Evolutionary conservation across 176 grass and related monocot genomes (phyloP).

Genomic region (Cenchrus fungigraminus): DNA sequence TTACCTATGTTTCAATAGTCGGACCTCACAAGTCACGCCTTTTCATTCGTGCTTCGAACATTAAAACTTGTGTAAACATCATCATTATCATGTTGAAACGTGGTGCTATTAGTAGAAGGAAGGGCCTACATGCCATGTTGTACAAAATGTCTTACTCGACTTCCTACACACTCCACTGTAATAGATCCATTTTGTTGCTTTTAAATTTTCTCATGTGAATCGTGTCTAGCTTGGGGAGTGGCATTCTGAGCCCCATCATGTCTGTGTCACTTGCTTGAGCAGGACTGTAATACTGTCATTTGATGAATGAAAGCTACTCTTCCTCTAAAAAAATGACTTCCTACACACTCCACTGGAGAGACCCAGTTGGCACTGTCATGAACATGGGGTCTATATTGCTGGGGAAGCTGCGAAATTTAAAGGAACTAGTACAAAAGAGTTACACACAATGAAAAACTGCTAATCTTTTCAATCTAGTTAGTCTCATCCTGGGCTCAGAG

Average conservation of each 20-base stretch:
- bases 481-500: not conserved
- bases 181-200: no score
- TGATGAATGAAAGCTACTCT: no score
- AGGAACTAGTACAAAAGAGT: not conserved
- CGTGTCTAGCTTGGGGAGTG: no score
- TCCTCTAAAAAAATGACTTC: not conserved
- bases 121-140: not conserved
- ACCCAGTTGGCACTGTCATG: not conserved
- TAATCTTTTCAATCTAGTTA: not conserved
- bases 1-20: not conserved
- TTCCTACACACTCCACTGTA: no score
- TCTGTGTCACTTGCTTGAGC: no score
- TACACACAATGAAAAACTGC: not conserved
- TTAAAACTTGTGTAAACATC: not conserved
- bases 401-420: not conserved
- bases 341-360: not conserved
- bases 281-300: no score
- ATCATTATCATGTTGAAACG: not conserved
- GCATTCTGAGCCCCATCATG: no score
- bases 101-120: not conserved
- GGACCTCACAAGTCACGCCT: not conserved
- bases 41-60: not conserved
- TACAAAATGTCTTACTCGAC: no score
- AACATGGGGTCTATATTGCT: not conserved
- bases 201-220: no score